Evolutionary conservation across 345 rosid species (phyloP).

Genomic region (Eucalyptus fibrosa): DNA sequence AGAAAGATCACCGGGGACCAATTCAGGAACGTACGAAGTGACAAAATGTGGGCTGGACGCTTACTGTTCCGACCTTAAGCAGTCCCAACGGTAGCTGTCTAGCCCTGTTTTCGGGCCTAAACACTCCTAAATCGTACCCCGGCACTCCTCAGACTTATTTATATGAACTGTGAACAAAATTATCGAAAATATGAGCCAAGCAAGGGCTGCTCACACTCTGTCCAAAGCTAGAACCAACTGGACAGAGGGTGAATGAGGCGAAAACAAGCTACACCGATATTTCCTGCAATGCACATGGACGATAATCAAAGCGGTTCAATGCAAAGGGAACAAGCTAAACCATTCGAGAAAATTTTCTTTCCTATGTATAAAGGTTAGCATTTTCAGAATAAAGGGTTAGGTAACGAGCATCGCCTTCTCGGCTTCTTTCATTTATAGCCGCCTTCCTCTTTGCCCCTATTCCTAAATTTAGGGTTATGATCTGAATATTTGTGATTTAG

Average conservation of each 20-base stretch:
- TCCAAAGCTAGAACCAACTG: neutral
- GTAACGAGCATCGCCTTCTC: fast-evolving
- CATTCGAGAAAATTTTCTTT: neutral
- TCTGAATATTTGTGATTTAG: neutral
- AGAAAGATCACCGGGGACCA: neutral
- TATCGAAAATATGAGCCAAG: neutral
- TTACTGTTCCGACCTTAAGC: neutral
- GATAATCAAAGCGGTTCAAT: neutral
- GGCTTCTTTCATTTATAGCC: neutral
- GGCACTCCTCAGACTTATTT: neutral
- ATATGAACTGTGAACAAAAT: neutral
- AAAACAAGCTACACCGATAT: neutral
- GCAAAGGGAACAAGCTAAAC: neutral
- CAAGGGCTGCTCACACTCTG: neutral
- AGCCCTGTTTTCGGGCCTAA: neutral
- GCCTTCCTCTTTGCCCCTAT: fast-evolving
- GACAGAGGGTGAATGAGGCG: neutral
- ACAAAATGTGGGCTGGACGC: neutral
- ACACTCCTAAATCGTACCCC: neutral
- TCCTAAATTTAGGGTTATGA: neutral
- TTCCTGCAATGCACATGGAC: neutral
- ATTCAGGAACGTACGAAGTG: neutral
- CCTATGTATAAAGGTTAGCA: neutral
- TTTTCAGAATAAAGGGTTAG: neutral
- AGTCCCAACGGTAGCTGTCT: neutral